A percentile compares a stretch with the other conserved stretches of the same genome.
Evolutionary conservation across 768 basidiomycete species (phyloP).

Genomic region (Kwoniella newhampshirensis): DNA sequence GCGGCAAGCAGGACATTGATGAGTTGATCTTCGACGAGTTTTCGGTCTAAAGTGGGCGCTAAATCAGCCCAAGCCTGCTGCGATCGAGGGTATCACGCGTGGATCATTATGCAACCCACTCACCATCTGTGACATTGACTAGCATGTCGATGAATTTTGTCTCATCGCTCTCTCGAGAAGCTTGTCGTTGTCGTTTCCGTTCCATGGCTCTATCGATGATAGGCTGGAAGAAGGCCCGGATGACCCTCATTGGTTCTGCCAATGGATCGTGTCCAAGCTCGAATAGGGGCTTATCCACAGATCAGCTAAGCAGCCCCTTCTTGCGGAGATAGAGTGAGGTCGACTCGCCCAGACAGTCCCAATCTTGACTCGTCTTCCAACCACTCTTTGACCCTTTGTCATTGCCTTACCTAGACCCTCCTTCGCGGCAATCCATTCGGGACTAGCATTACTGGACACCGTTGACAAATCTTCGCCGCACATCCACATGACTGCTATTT

Average conservation of each 20-base stretch:
- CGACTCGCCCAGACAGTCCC: constrained; percentile 46
- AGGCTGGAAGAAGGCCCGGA: constrained; percentile 38
- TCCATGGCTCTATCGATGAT: constrained; percentile 31
- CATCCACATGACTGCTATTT: constrained; percentile 43
- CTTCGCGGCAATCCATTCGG: constrained; percentile 17
- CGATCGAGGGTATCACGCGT: too few species aligned
- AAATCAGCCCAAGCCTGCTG: too few species aligned
- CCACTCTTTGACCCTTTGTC: constrained; percentile 33
- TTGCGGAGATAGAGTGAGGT: not conserved
- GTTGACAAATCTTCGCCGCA: constrained; percentile 29
- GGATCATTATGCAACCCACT: too few species aligned
- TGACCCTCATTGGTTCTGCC: constrained; percentile 34
- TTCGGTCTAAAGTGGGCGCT: constrained; percentile 63
- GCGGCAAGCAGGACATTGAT: constrained; percentile 75
- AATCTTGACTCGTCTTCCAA: constrained; percentile 44
- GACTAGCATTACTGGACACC: not conserved
- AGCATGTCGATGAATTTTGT: constrained; percentile 43
- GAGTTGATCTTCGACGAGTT: constrained; percentile 71
- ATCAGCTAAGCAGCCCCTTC: not conserved
- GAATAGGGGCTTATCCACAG: constrained; percentile 35
- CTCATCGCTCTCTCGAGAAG: constrained; percentile 8
- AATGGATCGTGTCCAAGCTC: constrained; percentile 38
- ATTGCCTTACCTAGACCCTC: constrained; percentile 28
- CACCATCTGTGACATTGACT: constrained; percentile 40
- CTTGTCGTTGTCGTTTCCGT: not conserved